Percentiles rank a stretch among this genome's conserved stretches.
Conservation (phyloP, 805 yeast genomes). For the Starmerella lactis-condensi region DNA sequence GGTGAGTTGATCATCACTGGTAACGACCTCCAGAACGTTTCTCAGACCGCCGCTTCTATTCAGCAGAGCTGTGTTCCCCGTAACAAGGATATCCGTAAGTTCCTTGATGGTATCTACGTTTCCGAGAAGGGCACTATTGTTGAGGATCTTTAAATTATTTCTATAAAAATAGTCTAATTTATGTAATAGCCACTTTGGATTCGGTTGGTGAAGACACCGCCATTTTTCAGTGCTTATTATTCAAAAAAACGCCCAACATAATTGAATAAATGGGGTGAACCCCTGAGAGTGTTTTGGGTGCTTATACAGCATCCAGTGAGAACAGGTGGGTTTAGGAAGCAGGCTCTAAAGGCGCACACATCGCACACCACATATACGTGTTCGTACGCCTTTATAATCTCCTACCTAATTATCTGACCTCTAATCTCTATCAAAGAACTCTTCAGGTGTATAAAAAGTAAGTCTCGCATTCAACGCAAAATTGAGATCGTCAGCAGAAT, state of each 20-base stretch:
- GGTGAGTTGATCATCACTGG: slow-evolving; percentile 87
- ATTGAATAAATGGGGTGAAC: too few species aligned
- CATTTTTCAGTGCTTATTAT: slow-evolving; percentile 1
- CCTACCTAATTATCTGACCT: too few species aligned
- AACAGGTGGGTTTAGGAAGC: too few species aligned
- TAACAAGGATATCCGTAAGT: slow-evolving; percentile 99
- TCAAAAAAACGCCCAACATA: too few species aligned
- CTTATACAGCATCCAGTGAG: too few species aligned
- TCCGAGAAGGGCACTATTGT: slow-evolving; percentile 82
- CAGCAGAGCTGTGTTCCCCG: slow-evolving; percentile 97
- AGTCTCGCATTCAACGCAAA: slow-evolving; percentile 48
- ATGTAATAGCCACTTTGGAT: slow-evolving; percentile 4
- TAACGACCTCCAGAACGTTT: slow-evolving; percentile 92
- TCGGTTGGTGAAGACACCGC: slow-evolving; percentile 16
- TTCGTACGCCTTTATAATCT: too few species aligned
- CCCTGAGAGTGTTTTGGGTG: too few species aligned
- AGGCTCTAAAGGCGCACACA: too few species aligned
- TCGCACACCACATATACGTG: too few species aligned
- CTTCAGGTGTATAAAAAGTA: slow-evolving; percentile 54
- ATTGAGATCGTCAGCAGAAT: slow-evolving; percentile 54
- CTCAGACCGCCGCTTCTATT: slow-evolving; percentile 95
- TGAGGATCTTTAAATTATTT: slow-evolving; percentile 31
- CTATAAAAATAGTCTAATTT: slow-evolving; percentile 1
- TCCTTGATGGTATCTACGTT: slow-evolving; percentile 99
- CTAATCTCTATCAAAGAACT: slow-evolving; percentile 26